phyloP scores from a whole-genome alignment of 495 filamentous ascomycete species.

The Elaphomyces granulatus region DNA sequence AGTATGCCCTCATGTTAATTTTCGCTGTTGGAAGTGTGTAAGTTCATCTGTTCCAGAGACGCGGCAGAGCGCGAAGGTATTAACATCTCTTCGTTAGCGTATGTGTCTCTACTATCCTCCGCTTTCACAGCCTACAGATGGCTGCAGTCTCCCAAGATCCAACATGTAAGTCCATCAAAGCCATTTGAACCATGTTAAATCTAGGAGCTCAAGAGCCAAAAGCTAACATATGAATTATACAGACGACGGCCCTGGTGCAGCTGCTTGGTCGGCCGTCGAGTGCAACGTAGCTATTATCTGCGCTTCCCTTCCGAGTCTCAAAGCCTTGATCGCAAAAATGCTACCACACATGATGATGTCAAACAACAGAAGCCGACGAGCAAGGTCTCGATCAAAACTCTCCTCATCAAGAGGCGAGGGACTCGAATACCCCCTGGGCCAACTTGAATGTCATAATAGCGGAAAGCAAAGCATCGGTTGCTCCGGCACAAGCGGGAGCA shows the following conservation, averaged over 20 bases:
- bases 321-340: conserved; percentile 59
- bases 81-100: conserved; percentile 16
- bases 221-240: conserved; percentile 1
- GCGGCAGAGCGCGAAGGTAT: too few species aligned
- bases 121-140: conserved; percentile 23
- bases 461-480: too few species aligned
- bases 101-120: conserved; percentile 31
- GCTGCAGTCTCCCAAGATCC: conserved; percentile 28
- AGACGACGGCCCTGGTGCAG: conserved; percentile 43
- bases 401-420: too few species aligned
- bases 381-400: too few species aligned
- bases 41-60: conserved; percentile 9
- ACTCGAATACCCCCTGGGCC: too few species aligned
- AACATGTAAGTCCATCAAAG: conserved; percentile 21
- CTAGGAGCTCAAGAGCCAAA: too few species aligned
- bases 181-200: too few species aligned
- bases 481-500: too few species aligned
- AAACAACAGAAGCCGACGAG: too few species aligned
- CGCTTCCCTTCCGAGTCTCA: conserved; percentile 75
- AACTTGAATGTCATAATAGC: too few species aligned
- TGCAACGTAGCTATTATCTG: conserved; percentile 81
- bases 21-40: conserved; percentile 40
- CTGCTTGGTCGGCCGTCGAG: conserved; percentile 77
- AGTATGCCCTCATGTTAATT: conserved; percentile 30
- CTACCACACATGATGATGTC: too few species aligned